Evolutionary conservation across 345 rosid genomes (phyloP), one percentile per base, ranked within the genome.

Genomic region (Eucalyptus fibrosa): DNA sequence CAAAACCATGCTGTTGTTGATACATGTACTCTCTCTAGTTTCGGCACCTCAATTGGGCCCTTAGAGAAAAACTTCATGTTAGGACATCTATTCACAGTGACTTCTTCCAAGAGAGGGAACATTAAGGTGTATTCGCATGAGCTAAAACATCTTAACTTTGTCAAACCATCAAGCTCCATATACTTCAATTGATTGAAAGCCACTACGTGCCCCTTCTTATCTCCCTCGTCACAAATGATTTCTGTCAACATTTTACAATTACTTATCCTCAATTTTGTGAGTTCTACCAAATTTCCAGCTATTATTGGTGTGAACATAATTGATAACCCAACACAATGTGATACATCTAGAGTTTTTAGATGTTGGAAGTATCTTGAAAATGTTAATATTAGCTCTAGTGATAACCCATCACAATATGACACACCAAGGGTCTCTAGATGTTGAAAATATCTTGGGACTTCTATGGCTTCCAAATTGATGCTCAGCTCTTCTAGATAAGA

Each of bases 311-410:
- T 60, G 67, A 60, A 28, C 2, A 60, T 28, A 60, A 12, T 28
- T 5, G 67, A 60, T 6, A 60, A 12, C n/a, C 16, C 67, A 60
- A 1, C 67, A 6, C 32, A 60, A 60, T 1, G 2, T 60, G 67
- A 60, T 2, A 60, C 16, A 60, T 60, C 2, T 28, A 26, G 67
- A 28, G 67, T 60, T 0, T 60, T 12, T 0, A 60, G 17, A 12
- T 60, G 67, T 60, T 13, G 32, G 2, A 60, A 12, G 4, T 12
- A 28, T 60, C 16, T 60, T 12, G 67, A 28, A 56, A 56, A 9
- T 3, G 28, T 2, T 56, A 56, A 24, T 56, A 23, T 56, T 53
- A 18, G 2, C 0, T 17, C 0, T 51, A 18, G 8, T 1, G 32
- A 60, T 60, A 60, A 28, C 4, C 67, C 67, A 60, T 60, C 67